phyloP scores from a whole-genome alignment of 345 rosid genomes.

The Cardamine resedifolia region DNA sequence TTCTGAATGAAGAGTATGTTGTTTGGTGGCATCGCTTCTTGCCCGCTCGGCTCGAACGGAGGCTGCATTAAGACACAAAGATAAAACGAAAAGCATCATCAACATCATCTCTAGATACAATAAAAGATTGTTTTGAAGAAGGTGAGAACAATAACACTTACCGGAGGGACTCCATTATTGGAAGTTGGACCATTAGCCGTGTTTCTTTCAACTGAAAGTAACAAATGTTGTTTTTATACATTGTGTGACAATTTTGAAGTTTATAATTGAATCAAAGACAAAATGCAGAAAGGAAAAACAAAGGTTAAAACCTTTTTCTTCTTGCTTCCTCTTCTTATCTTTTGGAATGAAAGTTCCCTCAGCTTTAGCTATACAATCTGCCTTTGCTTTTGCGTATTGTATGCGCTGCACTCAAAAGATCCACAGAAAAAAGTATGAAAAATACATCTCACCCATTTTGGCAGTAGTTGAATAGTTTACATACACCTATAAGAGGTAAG shows the following conservation, averaged over 20 bases:
- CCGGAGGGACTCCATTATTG: slow-evolving; percentile 57
- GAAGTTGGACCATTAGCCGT: slow-evolving; percentile 57
- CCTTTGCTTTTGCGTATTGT: slow-evolving; percentile 86
- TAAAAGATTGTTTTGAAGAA: background rate
- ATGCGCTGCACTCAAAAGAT: slow-evolving; percentile 61
- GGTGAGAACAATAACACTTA: slow-evolving; percentile 38
- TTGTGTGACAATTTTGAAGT: background rate
- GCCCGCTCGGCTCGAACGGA: slow-evolving; percentile 51
- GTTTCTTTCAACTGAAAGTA: slow-evolving; percentile 69
- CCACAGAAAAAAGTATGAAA: background rate
- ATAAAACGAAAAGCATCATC: background rate
- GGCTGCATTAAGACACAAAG: slow-evolving; percentile 43
- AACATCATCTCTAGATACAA: slow-evolving; percentile 6
- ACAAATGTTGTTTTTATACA: background rate
- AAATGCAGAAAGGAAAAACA: background rate
- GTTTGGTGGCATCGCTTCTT: slow-evolving; percentile 72
- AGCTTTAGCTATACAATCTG: slow-evolving; percentile 81
- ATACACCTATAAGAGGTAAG: background rate
- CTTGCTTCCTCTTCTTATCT: slow-evolving; percentile 95
- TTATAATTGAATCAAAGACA: background rate
- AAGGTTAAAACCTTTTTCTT: slow-evolving; percentile 65
- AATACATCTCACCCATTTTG: background rate
- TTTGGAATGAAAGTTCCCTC: slow-evolving; percentile 78
- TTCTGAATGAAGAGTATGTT: slow-evolving; percentile 88
- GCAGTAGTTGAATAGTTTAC: background rate